Evolutionary conservation across 2,329 filamentous ascomycete species (phyloP), one percentile per base, ranked within the genome.

Genomic region (Dactylellina haptotyla): DNA sequence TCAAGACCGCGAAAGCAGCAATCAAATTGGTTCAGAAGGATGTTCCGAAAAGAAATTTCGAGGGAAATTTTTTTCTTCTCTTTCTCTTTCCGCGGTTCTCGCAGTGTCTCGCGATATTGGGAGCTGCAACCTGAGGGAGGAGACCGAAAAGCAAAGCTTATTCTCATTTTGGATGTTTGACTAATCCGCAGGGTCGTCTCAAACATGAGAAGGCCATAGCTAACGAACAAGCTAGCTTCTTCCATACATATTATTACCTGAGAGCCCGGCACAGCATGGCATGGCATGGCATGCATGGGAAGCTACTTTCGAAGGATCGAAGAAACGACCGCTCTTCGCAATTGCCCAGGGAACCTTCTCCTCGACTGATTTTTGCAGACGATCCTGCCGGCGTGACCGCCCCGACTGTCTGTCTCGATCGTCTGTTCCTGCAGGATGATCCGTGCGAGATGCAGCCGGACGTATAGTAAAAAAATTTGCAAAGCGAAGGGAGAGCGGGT

Each of bases 371-470:
- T 32, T 51, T 10, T 26, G 18, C 48, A 58, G 20, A 46, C 20
- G 43, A 2, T 10, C 43, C 26, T n/a, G 51, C 20, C 37, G 25
- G 16, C 14, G 14, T 41, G 37, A 12, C 37, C 12, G 37, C 18
- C 37, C 23, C 54, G 37, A 46, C 54, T 56, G 46, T 46, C 46
- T 56, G 48, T 41, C 48, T 41, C 16, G 30, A 37, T 54, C 30
- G 51, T 20, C 30, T 20, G 62, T 66, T 66, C 62, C 62, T 66
- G 62, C 62, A 66, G 62, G 37, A 23, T 32, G 62, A 37, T 34
- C 61, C 50, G 61, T 65, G 61, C 61, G 39, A 46, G 34, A 16
- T 51, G 30, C 51, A 57, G 6, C 37, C 32, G 41, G n/a, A 50
- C 8, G 18, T n/a, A 18, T 28, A 43, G 4, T 14, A 41, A 28